Base-by-base conservation (phyloP, 441 rosid genomes). In the Theobroma grandiflorum region DNA sequence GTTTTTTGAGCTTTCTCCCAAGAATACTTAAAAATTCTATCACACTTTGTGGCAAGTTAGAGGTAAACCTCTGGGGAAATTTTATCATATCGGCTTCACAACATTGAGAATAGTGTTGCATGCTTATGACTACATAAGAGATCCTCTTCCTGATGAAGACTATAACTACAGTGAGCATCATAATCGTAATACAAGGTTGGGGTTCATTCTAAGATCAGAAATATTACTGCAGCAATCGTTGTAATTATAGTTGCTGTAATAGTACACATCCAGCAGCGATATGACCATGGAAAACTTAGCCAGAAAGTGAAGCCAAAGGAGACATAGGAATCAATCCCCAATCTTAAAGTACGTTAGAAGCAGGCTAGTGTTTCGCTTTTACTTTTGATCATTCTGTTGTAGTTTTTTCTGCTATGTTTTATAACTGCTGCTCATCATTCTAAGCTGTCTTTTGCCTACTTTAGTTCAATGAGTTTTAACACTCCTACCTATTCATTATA, bases 121-220 rank as follows among this genome's bases (percentile, higher is more conserved):
- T 58, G 31, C 62, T 58, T 58, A 58, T 58, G 62, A 20, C 62
- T 20, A 8, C 14, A 8, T 58, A 58, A 57, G 62, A 58, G 62
- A 58, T 58, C 62, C 62, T 58, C 62, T 58, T 20, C 62, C 62
- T 58, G 62, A 58, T 58, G 20, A 58, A 8, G 31, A 20, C 62
- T 8, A 58, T 26, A 26, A 26, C 62, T 58, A 58, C 62, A 58
- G 33, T 20, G 62, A 58, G 11, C 33, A 58, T 58, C 12, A 58
- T n/a, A 7, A 7, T 55, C 61, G n/a, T 55, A 7, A 7, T 3
- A 8, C 62, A 58, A 58, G 62, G 20, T 58, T 3, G 14, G 62
- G 33, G 3, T 58, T 58, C 22, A 8, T 58, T 58, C 62, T 8
- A 20, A 58, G 62, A 8, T 18, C 8, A 53, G n/a, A 53, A 18